These are phyloP conservation scores for Phytophthora rubi DNA, from an alignment of 352 stramenopile genomes.

Conservation along the genomic window DNA sequence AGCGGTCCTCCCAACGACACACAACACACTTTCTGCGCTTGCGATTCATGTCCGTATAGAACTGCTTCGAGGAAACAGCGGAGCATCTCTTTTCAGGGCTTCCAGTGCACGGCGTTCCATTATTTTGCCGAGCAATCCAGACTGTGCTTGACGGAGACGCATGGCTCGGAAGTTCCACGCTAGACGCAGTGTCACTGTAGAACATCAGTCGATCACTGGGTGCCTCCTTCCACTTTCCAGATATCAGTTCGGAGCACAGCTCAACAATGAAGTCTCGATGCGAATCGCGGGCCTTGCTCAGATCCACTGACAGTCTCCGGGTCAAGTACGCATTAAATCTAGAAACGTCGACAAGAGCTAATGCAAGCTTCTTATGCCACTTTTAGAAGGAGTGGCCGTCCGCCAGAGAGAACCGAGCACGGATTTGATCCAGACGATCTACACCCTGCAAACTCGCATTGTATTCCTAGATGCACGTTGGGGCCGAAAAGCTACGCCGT, in stretches of 20 bases:
- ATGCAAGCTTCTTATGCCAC: conserved; percentile 15
- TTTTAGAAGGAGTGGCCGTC: conserved; percentile 43
- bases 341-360: conserved; percentile 31
- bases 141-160: too few species aligned
- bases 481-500: not conserved
- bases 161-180: too few species aligned
- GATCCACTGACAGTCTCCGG: not conserved
- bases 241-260: not conserved
- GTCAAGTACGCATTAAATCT: conserved; percentile 31
- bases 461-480: conserved; percentile 25
- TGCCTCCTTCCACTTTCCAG: too few species aligned
- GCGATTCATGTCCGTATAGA: too few species aligned
- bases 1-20: too few species aligned
- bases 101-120: too few species aligned
- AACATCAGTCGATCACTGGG: too few species aligned
- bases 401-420: conserved; percentile 31
- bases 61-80: too few species aligned
- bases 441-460: conserved; percentile 44
- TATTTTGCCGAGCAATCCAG: too few species aligned
- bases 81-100: too few species aligned
- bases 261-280: conserved; percentile 6
- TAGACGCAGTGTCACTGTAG: too few species aligned
- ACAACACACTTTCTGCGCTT: conserved; percentile 4
- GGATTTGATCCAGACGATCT: conserved; percentile 36
- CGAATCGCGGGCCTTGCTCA: not conserved